A percentile compares a stretch with the other conserved stretches of the same genome.
Evolutionary conservation across 2,329 filamentous ascomycete genomes (phyloP).

Genomic region (Didymella keratinophila): DNA sequence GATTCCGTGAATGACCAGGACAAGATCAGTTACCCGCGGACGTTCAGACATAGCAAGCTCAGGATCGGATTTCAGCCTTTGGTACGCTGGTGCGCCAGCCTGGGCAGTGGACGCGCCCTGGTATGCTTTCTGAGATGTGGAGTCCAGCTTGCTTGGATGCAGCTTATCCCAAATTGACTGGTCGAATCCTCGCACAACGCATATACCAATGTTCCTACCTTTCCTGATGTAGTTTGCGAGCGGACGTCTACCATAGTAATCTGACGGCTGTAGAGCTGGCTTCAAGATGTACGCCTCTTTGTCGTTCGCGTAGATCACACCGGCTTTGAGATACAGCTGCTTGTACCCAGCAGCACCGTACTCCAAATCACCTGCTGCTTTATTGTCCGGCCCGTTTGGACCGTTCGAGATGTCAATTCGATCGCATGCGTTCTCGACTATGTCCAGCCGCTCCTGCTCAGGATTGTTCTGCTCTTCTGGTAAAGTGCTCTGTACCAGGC

Average conservation of each 20-base stretch:
- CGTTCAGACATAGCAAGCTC: conserved; percentile 70
- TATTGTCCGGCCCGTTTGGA: conserved; percentile 56
- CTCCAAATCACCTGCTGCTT: conserved; percentile 55
- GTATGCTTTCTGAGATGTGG: conserved; percentile 53
- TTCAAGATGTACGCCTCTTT: conserved; percentile 84
- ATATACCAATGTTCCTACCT: conserved; percentile 81
- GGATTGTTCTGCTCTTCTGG: conserved; percentile 51
- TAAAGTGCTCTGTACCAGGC: conserved; percentile 43
- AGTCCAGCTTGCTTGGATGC: conserved; percentile 62
- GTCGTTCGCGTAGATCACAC: conserved; percentile 85
- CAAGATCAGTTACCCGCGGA: conserved; percentile 81
- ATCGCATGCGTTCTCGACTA: conserved; percentile 56
- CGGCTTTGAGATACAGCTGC: conserved; percentile 73
- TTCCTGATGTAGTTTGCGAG: conserved; percentile 82
- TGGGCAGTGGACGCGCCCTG: conserved; percentile 56
- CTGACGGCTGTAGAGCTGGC: conserved; percentile 82
- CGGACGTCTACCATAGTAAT: conserved; percentile 82
- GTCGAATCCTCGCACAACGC: conserved; percentile 90
- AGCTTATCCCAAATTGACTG: conserved; percentile 76
- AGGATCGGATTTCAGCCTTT: conserved; percentile 58
- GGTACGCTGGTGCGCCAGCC: conserved; percentile 52
- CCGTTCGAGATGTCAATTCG: conserved; percentile 59
- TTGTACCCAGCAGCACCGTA: conserved; percentile 57
- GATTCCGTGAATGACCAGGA: conserved; percentile 93
- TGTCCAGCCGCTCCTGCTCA: conserved; percentile 54